Evolutionary conservation across 1,284 basidiomycete genomes (phyloP).

Genomic region (Ganoderma multipileum): DNA sequence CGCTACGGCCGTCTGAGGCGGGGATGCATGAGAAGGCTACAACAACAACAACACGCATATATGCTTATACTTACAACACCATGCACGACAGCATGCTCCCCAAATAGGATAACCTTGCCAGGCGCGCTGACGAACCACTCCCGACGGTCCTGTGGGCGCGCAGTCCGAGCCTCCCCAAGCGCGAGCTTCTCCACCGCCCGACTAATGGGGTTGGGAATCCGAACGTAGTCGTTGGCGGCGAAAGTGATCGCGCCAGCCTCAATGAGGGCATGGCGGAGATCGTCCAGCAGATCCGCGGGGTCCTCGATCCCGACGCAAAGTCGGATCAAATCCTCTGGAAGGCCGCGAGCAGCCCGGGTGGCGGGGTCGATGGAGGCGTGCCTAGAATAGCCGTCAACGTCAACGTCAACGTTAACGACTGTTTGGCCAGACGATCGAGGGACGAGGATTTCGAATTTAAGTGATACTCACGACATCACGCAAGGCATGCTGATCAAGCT

Average conservation of each 20-base stretch:
- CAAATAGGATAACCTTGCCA: constrained; percentile 98
- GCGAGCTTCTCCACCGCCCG: constrained; percentile 75
- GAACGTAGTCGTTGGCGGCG: constrained; percentile 55
- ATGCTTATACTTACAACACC: constrained; percentile 78
- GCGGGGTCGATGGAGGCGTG: constrained; percentile 98
- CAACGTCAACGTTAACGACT: not conserved
- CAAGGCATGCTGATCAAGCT: constrained; percentile 99
- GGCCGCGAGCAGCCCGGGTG: constrained; percentile 89
- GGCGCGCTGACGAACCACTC: constrained; percentile 94
- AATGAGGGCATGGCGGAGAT: constrained; percentile 92
- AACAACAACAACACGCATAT: constrained; percentile 7
- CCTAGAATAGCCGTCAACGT: constrained; percentile 48
- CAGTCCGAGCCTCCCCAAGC: constrained; percentile 42
- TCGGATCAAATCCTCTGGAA: constrained; percentile 97
- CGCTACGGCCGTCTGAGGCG: constrained; percentile 89
- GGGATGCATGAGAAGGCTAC: not conserved
- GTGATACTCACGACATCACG: constrained; percentile 90
- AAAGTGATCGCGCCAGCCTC: constrained; percentile 87
- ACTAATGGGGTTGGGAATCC: constrained; percentile 56
- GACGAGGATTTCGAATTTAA: not conserved
- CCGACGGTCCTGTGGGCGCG: constrained; percentile 48
- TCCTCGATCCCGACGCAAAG: constrained; percentile 99
- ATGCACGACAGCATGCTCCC: constrained; percentile 99
- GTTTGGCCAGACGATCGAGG: not conserved
- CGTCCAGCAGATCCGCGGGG: constrained; percentile 90